Evolutionary conservation across 176 grass and related monocot genomes (phyloP), one percentile per base, ranked within the genome.

Genomic region (Cenchrus fungigraminus): DNA sequence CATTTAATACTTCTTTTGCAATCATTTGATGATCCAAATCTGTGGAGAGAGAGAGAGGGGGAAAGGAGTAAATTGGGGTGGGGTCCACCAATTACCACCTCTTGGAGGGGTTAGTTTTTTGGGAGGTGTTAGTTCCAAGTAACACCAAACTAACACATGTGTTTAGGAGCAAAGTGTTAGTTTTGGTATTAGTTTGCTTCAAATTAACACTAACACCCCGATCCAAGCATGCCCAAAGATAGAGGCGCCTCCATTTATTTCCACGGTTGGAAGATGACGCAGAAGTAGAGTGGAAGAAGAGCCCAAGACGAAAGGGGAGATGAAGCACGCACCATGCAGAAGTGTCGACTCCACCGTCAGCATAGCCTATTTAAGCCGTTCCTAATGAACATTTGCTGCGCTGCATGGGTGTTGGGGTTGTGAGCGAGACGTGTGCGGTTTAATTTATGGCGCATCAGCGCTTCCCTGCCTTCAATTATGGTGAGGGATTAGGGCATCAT

Each of bases 181-280:
- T 25, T 25, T 25, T 25, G 25, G 25, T 25, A 25, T 25, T 25
- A 25, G 25, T 25, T 25, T 25, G 25, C 25, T 25, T 25, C 25
- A 25, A 25, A 25, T 25, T 25, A 25, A 25, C 25, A 25, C 25
- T 25, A 25, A 25, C 25, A 25, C 25, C 25, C 25, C 25, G 25
- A 25, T 25, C 25, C 25, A 25, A 25, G 25, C 25, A 25, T 25
- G 25, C 25, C 25, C 25, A 25, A 83, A 82, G 79, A 76, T 80
- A 79, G 80, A 84, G 86, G 81, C 51, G 73, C 51, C 81, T 79
- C 65, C 58, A 88, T 88, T 88, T 88, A 84, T 84, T 88, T 64
- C 52, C 71, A 43, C 53, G 49, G 81, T 84, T 88, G 73, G 64
- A 60, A 2, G 57, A n/a, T 19, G 19, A n/a, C 47, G 43, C 63